Evolutionary conservation across 2,329 filamentous ascomycete species (phyloP), one percentile per base, ranked within the genome.

Genomic region (Trichoderma aggressivum): DNA sequence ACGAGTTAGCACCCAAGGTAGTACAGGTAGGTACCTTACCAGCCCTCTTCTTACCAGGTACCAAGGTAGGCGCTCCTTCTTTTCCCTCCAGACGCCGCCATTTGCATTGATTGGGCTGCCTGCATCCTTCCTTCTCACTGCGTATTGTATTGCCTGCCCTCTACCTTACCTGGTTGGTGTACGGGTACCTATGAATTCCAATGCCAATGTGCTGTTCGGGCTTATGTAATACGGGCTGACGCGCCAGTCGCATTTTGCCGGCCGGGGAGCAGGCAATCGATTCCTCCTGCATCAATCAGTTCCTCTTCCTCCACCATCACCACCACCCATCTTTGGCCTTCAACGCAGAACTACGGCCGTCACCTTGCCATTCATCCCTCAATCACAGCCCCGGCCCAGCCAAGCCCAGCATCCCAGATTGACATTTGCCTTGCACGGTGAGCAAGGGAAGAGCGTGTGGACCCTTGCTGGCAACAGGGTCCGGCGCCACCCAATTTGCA

Each of bases 401-500:
- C 59, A n/a, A 63, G 64, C 56, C 47, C 34, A 34, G 60, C 70
- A 72, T 47, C 34, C 59, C 28, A 50, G 36, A 72, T 72, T 63
- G 47, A 70, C 67, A 58, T 72, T 64, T 39, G 65, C 70, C 47
- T 67, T 66, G 47, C 70, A 56, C 47, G 63, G 63, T 71, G 70
- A 67, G 69, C 32, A 60, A 21, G 39, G 39, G 24, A 24, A 36
- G 11, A 67, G 70, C 43, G 30, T 55, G 63, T 71, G 70, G 70
- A 71, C 47, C 70, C 70, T 62, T 61, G 63, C 39, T 67, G 32
- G 56, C n/a, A 36, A 53, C 70, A 72, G 70, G 70, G 65, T 43
- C 70, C 43, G 70, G 70, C 70, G 70, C 70, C 70, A 70, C 70
- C 26, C 66, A 72, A 72, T 69, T 72, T 70, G 53, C 70, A 70